A percentile compares a stretch with the other conserved stretches of the same genome.
Evolutionary conservation across 352 stramenopile genomes (phyloP).

Genomic region (Phytophthora citricola): DNA sequence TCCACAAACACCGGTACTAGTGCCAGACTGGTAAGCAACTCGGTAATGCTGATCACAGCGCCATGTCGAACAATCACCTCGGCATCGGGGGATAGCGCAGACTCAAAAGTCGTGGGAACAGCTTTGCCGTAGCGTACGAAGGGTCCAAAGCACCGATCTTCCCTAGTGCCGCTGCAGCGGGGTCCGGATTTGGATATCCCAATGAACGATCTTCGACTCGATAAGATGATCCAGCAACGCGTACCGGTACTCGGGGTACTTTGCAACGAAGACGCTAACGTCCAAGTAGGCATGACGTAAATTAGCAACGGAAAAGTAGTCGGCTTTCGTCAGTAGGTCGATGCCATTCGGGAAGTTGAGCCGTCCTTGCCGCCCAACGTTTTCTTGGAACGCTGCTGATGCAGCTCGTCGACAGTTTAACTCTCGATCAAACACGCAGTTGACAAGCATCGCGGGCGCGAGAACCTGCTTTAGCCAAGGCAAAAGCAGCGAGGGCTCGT

Average conservation of each 20-base stretch:
- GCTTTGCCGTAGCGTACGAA: constrained; percentile 58
- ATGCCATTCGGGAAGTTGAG: constrained; percentile 98
- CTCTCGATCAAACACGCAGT: constrained; percentile 98
- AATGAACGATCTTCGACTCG: constrained; percentile 94
- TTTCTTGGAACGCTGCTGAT: constrained; percentile 98
- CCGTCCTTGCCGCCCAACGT: constrained; percentile 89
- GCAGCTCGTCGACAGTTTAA: constrained; percentile 98
- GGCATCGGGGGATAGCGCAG: constrained; percentile 81
- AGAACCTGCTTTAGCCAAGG: constrained; percentile 91
- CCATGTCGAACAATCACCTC: constrained; percentile 95
- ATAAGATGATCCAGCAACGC: constrained; percentile 85
- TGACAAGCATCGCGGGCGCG: constrained; percentile 93
- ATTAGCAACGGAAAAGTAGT: constrained; percentile 98
- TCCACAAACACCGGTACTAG: constrained; percentile 68
- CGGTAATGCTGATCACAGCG: constrained; percentile 89
- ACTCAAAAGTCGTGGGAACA: constrained; percentile 90
- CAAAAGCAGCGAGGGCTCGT: constrained; percentile 91
- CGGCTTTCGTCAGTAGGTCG: constrained; percentile 95
- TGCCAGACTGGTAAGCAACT: constrained; percentile 73
- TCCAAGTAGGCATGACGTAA: constrained; percentile 92
- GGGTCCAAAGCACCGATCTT: constrained; percentile 88
- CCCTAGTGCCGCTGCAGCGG: constrained; percentile 84
- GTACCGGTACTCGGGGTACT: constrained; percentile 90
- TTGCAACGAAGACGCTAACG: constrained; percentile 92
- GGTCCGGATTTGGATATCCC: constrained; percentile 93